phyloP scores from a whole-genome alignment of 1,284 basidiomycete genomes.

The Puccinia coronata region DNA sequence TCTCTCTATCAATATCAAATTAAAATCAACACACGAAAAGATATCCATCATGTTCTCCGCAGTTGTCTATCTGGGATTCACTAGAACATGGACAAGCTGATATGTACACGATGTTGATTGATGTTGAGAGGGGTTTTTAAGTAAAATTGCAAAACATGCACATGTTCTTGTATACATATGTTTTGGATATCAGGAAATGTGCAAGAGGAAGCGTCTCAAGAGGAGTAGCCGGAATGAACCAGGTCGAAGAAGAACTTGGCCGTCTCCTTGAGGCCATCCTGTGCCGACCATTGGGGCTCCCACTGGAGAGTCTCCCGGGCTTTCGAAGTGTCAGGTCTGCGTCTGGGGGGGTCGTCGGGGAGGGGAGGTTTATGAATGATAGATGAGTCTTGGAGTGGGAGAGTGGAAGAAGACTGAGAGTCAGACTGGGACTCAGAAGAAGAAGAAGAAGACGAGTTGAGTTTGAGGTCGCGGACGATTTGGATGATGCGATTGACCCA shows the following conservation, averaged over 20 bases:
- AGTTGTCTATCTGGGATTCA: too few relatives aligned
- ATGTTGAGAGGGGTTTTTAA: too few relatives aligned
- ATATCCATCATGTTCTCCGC: too few relatives aligned
- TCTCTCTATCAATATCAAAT: too few relatives aligned
- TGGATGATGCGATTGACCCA: constrained; percentile 57
- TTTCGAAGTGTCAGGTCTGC: constrained; percentile 85
- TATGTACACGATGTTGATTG: too few relatives aligned
- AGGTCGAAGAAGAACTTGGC: constrained; percentile 68
- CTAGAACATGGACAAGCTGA: too few relatives aligned
- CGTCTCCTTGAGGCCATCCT: constrained; percentile 91
- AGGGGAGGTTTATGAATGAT: constrained; percentile 56
- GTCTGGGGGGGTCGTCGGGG: constrained; percentile 88
- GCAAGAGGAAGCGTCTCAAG: not conserved
- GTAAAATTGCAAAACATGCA: too few relatives aligned
- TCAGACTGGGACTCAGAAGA: too few relatives aligned
- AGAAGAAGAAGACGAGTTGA: too few relatives aligned
- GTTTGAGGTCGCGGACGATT: constrained; percentile 80
- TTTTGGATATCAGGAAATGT: not conserved
- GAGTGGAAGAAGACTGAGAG: constrained; percentile 21
- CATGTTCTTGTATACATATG: too few relatives aligned
- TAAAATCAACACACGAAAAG: too few relatives aligned
- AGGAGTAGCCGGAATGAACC: constrained; percentile 2
- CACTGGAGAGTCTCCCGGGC: constrained; percentile 83
- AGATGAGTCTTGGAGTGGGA: too few relatives aligned
- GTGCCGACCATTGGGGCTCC: constrained; percentile 88